Conservation (phyloP, 345 rosid species). For the Moringa oleifera region DNA sequence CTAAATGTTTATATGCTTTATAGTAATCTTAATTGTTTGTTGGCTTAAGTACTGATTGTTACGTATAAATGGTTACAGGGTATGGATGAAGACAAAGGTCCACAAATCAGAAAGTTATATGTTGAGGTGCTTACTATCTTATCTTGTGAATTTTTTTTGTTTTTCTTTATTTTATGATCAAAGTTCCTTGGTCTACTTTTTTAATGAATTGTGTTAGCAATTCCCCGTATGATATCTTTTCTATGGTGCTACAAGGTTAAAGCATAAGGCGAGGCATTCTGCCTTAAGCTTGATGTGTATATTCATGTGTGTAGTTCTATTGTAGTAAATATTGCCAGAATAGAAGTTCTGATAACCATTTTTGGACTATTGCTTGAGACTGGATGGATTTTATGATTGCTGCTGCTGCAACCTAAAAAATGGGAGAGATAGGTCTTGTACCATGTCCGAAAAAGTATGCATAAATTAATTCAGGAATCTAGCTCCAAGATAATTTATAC, state of each 20-base stretch:
- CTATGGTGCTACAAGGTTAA: background rate
- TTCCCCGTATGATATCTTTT: background rate
- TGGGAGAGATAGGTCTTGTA: too few species aligned
- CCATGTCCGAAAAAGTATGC: too few species aligned
- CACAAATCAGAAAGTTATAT: constrained; percentile 35
- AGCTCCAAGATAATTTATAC: too few species aligned
- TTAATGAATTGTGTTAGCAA: too few species aligned
- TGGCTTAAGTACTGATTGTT: background rate
- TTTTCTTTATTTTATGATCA: background rate
- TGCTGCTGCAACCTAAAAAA: too few species aligned
- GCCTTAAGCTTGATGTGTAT: constrained; percentile 1
- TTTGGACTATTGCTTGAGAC: too few species aligned
- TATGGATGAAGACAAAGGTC: constrained; percentile 37
- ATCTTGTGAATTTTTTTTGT: background rate
- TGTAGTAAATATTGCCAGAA: too few species aligned
- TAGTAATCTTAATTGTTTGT: background rate
- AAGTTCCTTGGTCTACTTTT: too few species aligned
- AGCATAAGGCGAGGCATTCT: constrained; percentile 5
- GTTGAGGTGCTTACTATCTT: constrained; percentile 23
- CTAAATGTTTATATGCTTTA: constrained; percentile 3
- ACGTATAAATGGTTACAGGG: constrained; percentile 24
- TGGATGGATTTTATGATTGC: too few species aligned
- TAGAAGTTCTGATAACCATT: too few species aligned
- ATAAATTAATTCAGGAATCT: too few species aligned
- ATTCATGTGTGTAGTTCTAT: too few species aligned